These are phyloP conservation scores for Chaetoscypha palmicola DNA, from an alignment of 2,329 filamentous ascomycete genomes.

Conservation along the genomic window DNA sequence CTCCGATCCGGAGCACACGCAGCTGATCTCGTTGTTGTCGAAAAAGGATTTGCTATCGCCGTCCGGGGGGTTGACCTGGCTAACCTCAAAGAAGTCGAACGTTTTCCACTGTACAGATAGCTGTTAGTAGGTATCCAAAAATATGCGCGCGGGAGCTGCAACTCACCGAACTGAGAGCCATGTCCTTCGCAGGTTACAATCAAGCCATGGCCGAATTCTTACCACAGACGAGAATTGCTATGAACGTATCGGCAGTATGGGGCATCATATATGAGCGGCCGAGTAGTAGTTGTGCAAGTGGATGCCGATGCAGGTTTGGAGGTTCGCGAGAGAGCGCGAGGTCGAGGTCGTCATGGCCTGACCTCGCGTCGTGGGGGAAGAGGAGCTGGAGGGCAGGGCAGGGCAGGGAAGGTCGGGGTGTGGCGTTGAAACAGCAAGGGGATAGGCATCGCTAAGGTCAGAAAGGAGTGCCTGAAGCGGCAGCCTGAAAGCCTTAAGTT, in stretches of 20 bases:
- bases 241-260: too few relatives aligned
- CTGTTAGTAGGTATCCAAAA: constrained; percentile 1
- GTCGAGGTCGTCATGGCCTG: background rate
- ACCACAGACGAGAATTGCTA: background rate
- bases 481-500: too few relatives aligned
- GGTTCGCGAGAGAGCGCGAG: too few relatives aligned
- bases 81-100: constrained; percentile 98
- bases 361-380: background rate
- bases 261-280: too few relatives aligned
- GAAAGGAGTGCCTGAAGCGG: too few relatives aligned
- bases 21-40: constrained; percentile 76
- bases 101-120: constrained; percentile 72
- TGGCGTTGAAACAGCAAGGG: background rate
- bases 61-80: constrained; percentile 69
- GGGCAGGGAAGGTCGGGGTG: too few relatives aligned
- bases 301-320: background rate
- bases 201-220: constrained; percentile 1
- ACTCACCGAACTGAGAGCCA: constrained; percentile 19
- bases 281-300: background rate
- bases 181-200: constrained; percentile 4
- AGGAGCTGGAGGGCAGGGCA: too few relatives aligned
- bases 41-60: constrained; percentile 72
- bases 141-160: background rate
- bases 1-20: constrained; percentile 78
- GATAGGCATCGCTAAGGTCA: background rate